These are phyloP conservation scores for Colletotrichum sp. DNA, from an alignment of 2,329 filamentous ascomycete species.

Conservation along the genomic window DNA sequence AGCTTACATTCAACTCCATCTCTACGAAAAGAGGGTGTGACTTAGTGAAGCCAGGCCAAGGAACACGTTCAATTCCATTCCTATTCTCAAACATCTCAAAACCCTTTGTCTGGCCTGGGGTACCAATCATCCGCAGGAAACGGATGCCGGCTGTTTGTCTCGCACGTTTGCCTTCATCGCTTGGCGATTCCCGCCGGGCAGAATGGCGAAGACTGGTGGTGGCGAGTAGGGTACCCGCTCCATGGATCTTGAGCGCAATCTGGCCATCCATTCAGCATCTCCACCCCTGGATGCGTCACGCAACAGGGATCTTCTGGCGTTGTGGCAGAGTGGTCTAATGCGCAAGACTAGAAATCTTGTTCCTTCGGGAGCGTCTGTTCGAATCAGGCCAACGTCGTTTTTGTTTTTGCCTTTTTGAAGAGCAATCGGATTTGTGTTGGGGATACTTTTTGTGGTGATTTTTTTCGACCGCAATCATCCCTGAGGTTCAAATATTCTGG, in stretches of 20 bases:
- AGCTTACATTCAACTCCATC: neutral
- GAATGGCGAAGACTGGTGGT: neutral
- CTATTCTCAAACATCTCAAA: neutral
- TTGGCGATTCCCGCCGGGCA: neutral
- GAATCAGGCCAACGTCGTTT: constrained; percentile 5
- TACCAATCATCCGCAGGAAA: fast-evolving
- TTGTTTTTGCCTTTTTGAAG: neutral
- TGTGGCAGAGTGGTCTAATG: constrained; percentile 17
- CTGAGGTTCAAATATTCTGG: fast-evolving
- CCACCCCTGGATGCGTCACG: neutral
- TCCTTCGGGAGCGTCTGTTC: constrained; percentile 16
- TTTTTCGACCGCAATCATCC: neutral
- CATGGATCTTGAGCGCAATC: neutral
- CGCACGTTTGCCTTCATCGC: neutral
- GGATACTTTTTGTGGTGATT: fast-evolving
- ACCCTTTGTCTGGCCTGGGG: neutral
- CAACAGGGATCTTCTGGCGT: constrained; percentile 4
- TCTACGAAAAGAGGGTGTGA: neutral
- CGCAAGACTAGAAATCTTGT: constrained; percentile 18
- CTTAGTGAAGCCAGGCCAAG: neutral
- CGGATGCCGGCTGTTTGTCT: fast-evolving
- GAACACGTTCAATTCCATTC: neutral
- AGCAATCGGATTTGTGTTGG: fast-evolving
- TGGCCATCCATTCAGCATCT: fast-evolving
- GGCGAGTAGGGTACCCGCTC: neutral